Evolutionary conservation across 768 basidiomycete species (phyloP).

Genomic region (Rhizopogon roseolus): DNA sequence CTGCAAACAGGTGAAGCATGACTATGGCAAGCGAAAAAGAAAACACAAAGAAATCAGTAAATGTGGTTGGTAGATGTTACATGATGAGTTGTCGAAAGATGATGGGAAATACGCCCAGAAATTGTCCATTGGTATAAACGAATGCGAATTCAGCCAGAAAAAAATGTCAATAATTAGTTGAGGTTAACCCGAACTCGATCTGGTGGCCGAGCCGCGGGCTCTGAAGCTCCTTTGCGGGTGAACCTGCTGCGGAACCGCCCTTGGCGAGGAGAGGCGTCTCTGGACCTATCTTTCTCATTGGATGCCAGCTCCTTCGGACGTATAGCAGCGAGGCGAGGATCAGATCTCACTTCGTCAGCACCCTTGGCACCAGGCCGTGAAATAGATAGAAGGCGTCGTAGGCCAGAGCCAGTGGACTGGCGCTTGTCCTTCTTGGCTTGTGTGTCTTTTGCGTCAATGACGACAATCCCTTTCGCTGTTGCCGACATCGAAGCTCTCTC

Average conservation of each 20-base stretch:
- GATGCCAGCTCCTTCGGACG: conserved; percentile 23
- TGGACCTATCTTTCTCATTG: conserved; percentile 8
- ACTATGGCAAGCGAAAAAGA: background rate
- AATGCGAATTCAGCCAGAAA: conserved; percentile 3
- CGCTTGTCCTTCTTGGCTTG: conserved; percentile 21
- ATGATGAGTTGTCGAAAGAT: background rate
- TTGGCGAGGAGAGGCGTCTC: conserved; percentile 10
- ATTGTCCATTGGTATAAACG: background rate
- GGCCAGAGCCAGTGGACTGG: conserved; percentile 25
- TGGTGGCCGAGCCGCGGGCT: conserved; percentile 23
- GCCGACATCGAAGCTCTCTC: conserved; percentile 35
- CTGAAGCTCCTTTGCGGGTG: conserved; percentile 21
- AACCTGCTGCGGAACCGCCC: conserved; percentile 26
- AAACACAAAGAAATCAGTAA: background rate
- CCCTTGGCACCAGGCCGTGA: conserved; percentile 25
- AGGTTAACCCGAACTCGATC: conserved; percentile 33
- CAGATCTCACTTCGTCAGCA: conserved; percentile 20
- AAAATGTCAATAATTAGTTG: conserved; percentile 20
- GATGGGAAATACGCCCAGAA: background rate
- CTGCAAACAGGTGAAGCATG: background rate
- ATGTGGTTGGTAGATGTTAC: background rate
- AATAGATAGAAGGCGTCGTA: conserved; percentile 27
- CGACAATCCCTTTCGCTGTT: conserved; percentile 59
- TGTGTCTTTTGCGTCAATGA: conserved; percentile 50
- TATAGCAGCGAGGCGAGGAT: conserved; percentile 17